Evolutionary conservation across 2,329 filamentous ascomycete genomes (phyloP).

Genomic region (Chaetomiaceae sp.): DNA sequence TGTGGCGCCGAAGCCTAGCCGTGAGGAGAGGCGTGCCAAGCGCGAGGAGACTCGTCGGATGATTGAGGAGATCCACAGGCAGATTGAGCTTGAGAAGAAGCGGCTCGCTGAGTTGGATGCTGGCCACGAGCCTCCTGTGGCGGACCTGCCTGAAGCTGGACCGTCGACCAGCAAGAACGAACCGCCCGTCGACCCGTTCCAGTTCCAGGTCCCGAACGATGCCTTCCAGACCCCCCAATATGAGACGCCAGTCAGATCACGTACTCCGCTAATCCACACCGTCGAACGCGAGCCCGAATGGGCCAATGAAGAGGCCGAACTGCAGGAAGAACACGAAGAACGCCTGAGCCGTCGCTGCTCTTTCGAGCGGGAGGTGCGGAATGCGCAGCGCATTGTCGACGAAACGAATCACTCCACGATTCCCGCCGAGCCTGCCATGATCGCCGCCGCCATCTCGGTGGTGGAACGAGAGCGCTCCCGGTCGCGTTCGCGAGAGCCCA

Average conservation of each 20-base stretch:
- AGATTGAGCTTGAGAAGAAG: constrained; percentile 25
- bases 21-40: constrained; percentile 22
- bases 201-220: constrained; percentile 51
- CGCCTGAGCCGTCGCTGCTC: constrained; percentile 47
- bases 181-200: constrained; percentile 50
- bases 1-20: constrained; percentile 16
- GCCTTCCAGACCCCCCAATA: constrained; percentile 44
- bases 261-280: constrained; percentile 37
- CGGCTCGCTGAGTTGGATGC: constrained; percentile 24
- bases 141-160: constrained; percentile 1
- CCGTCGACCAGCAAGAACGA: constrained; percentile 10
- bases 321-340: constrained; percentile 28
- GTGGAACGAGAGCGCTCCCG: constrained; percentile 37
- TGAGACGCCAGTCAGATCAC: constrained; percentile 35
- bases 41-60: constrained; percentile 24
- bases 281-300: constrained; percentile 52
- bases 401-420: constrained; percentile 46
- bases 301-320: constrained; percentile 28
- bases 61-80: constrained; percentile 23
- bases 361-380: constrained; percentile 40
- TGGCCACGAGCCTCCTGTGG: constrained; percentile 24
- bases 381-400: constrained; percentile 42
- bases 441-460: constrained; percentile 43
- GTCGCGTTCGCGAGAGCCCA: constrained; percentile 25
- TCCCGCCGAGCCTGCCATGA: constrained; percentile 36